Evolutionary conservation across 2,329 filamentous ascomycete genomes (phyloP).

Genomic region (Beauveria sp.): DNA sequence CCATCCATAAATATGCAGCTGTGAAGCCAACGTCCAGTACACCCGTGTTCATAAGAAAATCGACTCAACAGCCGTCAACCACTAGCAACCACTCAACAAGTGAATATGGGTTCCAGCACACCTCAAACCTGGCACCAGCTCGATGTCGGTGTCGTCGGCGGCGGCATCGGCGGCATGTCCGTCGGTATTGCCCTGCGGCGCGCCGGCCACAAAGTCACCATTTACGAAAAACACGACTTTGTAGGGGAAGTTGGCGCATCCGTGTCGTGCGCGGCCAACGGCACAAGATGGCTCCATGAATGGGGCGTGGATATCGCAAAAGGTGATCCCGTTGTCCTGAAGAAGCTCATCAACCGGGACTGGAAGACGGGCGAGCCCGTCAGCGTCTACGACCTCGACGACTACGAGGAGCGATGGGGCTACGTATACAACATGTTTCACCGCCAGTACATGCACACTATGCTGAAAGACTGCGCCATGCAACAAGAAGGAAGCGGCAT

Average conservation of each 20-base stretch:
- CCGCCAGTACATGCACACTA: conserved; percentile 59
- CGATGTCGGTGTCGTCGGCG: conserved; percentile 36
- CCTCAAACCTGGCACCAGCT: conserved; percentile 35
- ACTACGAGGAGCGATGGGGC: conserved; percentile 60
- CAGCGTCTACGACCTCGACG: conserved; percentile 54
- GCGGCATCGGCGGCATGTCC: conserved; percentile 41
- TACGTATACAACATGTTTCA: conserved; percentile 64
- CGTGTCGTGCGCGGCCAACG: conserved; percentile 62
- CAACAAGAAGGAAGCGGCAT: conserved; percentile 43
- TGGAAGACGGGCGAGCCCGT: conserved; percentile 62
- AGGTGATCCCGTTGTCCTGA: conserved; percentile 57
- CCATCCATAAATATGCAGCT: neutral
- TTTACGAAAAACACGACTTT: conserved; percentile 61
- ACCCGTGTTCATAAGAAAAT: neutral
- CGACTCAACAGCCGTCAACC: neutral
- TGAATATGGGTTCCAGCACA: conserved; percentile 20
- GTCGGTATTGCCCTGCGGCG: conserved; percentile 39
- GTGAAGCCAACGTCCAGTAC: neutral
- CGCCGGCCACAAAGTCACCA: conserved; percentile 42
- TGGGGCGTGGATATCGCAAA: conserved; percentile 58
- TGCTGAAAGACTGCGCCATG: conserved; percentile 54
- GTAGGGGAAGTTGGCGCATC: conserved; percentile 62
- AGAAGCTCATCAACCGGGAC: conserved; percentile 60
- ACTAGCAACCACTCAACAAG: neutral
- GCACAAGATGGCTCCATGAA: conserved; percentile 60